Conservation (phyloP, 345 rosid genomes). For the Corchorus olitorius region DNA sequence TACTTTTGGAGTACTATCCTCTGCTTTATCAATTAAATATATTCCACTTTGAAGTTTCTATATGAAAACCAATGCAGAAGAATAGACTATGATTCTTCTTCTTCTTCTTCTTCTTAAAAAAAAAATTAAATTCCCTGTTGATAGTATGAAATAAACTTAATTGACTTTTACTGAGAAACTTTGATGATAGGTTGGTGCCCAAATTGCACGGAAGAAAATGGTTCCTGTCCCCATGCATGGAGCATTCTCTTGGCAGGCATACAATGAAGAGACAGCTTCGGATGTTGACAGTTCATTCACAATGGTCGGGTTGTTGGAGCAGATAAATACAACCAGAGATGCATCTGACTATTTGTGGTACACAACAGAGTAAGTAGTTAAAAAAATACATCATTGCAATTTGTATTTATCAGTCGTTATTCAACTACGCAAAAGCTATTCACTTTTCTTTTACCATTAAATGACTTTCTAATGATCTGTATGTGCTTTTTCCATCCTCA, state of each 20-base stretch:
- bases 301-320: constrained; percentile 88
- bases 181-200: constrained; percentile 74
- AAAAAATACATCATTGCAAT: constrained; percentile 2
- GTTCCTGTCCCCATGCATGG: constrained; percentile 71
- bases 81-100: neutral
- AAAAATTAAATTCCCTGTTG: neutral
- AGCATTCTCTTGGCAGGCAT: constrained; percentile 95
- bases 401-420: neutral
- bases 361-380: constrained; percentile 84
- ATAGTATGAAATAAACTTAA: neutral
- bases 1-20: neutral
- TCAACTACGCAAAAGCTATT: constrained; percentile 1
- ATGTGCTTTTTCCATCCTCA: constrained; percentile 20
- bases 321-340: constrained; percentile 93
- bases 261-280: constrained; percentile 70
- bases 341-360: constrained; percentile 93
- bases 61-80: neutral
- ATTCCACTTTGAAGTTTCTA: neutral
- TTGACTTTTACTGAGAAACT: constrained; percentile 15
- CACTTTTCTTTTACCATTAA: neutral
- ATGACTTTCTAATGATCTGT: neutral
- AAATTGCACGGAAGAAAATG: constrained; percentile 89
- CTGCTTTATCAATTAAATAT: neutral
- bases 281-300: constrained; percentile 71
- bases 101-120: neutral